Evolutionary conservation across 2,329 filamentous ascomycete species (phyloP).

Genomic region (Exophiala oligosperma): DNA sequence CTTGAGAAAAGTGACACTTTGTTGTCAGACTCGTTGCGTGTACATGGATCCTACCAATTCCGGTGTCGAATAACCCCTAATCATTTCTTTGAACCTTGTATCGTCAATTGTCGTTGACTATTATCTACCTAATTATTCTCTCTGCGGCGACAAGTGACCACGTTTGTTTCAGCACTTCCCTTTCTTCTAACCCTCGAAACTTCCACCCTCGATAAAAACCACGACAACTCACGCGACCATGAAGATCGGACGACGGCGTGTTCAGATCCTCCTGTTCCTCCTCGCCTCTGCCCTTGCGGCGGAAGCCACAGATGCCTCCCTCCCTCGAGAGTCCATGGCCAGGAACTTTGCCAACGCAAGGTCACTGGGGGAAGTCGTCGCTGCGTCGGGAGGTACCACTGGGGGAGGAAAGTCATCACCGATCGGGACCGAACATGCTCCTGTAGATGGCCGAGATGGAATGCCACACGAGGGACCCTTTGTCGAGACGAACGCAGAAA

Average conservation of each 20-base stretch:
- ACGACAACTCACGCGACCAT: conserved; percentile 27
- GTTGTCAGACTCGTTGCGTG: not conserved
- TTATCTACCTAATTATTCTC: too few relatives aligned
- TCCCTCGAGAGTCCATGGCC: conserved; percentile 4
- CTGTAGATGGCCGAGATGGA: conserved; percentile 89
- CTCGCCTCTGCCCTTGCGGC: conserved; percentile 33
- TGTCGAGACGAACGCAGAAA: conserved; percentile 50
- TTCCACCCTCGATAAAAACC: not conserved
- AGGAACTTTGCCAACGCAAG: conserved; percentile 6
- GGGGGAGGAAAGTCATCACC: conserved; percentile 26
- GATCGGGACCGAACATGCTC: conserved; percentile 73
- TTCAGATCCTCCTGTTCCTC: conserved; percentile 37
- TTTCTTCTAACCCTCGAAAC: not conserved
- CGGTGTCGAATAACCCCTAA: too few relatives aligned
- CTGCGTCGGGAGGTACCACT: conserved; percentile 11
- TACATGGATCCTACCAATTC: too few relatives aligned
- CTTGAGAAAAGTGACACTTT: not conserved
- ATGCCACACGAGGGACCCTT: conserved; percentile 87
- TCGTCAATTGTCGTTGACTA: too few relatives aligned
- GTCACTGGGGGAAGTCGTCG: conserved; percentile 14
- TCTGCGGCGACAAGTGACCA: too few relatives aligned
- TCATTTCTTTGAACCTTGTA: too few relatives aligned
- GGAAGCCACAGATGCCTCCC: conserved; percentile 28
- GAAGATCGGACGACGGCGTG: conserved; percentile 36
- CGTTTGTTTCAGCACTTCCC: too few relatives aligned